Evolutionary conservation across 176 grass and related monocot genomes (phyloP).

Genomic region (Ensete glaucum): DNA sequence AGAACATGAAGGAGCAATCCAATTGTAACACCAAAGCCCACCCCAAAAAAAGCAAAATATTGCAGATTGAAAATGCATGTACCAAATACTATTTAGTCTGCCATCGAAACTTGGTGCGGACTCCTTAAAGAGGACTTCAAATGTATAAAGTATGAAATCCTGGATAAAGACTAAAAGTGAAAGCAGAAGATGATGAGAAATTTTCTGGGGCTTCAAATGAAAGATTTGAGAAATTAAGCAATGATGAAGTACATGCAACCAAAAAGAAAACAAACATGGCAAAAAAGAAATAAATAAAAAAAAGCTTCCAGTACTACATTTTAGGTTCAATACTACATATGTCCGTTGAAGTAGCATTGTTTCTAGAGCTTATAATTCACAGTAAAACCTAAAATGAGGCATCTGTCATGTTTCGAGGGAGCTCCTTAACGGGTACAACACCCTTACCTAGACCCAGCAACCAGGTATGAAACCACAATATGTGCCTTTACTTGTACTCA

Average conservation of each 20-base stretch:
- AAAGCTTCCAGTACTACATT: not conserved
- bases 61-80: not conserved
- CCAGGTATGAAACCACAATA: not conserved
- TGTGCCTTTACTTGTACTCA: too few species aligned
- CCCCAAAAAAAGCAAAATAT: too few species aligned
- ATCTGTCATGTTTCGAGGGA: not conserved
- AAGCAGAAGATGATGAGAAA: not conserved
- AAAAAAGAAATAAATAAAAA: not conserved
- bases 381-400: not conserved
- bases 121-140: not conserved
- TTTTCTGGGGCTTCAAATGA: not conserved
- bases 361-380: not conserved
- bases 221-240: not conserved
- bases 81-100: not conserved
- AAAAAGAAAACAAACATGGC: not conserved
- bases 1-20: too few species aligned
- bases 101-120: not conserved
- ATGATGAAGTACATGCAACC: not conserved
- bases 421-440: not conserved
- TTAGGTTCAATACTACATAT: not conserved
- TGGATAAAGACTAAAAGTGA: not conserved
- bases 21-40: too few species aligned
- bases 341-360: not conserved
- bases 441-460: not conserved
- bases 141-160: not conserved